These are phyloP conservation scores for Xylaria sp. DNA, from an alignment of 2,329 filamentous ascomycete species.

Conservation along the genomic window DNA sequence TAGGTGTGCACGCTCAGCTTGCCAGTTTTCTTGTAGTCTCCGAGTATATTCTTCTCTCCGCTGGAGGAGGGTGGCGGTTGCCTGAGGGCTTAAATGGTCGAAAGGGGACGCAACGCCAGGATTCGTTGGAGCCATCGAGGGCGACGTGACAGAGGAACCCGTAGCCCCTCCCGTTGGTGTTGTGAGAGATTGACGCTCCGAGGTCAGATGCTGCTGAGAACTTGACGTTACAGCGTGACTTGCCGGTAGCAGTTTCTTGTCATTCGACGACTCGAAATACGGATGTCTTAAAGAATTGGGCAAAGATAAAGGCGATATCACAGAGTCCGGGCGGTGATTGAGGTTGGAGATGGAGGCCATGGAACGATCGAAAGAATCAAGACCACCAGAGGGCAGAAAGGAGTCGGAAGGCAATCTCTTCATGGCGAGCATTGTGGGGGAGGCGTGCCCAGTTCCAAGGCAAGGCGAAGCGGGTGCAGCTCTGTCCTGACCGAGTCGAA, in stretches of 20 bases:
- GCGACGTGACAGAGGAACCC: slow-evolving; percentile 32
- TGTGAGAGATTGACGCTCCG: slow-evolving; percentile 38
- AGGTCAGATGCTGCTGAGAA: slow-evolving; percentile 36
- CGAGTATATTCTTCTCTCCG: slow-evolving; percentile 39
- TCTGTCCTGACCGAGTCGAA: neutral
- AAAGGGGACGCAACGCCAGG: slow-evolving; percentile 28
- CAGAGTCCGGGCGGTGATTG: slow-evolving; percentile 42
- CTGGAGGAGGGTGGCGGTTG: slow-evolving; percentile 33
- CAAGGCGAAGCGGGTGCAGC: neutral
- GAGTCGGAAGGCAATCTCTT: slow-evolving; percentile 50
- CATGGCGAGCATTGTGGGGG: slow-evolving; percentile 45
- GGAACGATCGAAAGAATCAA: slow-evolving; percentile 42
- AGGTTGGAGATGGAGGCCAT: slow-evolving; percentile 35
- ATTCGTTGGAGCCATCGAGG: slow-evolving; percentile 27
- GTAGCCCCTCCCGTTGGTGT: slow-evolving; percentile 34
- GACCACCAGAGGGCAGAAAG: slow-evolving; percentile 48
- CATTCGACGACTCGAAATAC: slow-evolving; percentile 46
- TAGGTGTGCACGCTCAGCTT: slow-evolving; percentile 58
- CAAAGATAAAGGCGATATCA: slow-evolving; percentile 49
- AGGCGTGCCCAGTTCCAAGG: neutral
- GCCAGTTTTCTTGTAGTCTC: slow-evolving; percentile 53
- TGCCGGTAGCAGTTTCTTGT: slow-evolving; percentile 29
- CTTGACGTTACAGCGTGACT: slow-evolving; percentile 31
- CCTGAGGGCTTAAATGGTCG: slow-evolving; percentile 31
- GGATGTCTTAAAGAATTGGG: slow-evolving; percentile 43